Conservation (phyloP, 1,139 yeast genomes). For the Geotrichum fermentans region DNA sequence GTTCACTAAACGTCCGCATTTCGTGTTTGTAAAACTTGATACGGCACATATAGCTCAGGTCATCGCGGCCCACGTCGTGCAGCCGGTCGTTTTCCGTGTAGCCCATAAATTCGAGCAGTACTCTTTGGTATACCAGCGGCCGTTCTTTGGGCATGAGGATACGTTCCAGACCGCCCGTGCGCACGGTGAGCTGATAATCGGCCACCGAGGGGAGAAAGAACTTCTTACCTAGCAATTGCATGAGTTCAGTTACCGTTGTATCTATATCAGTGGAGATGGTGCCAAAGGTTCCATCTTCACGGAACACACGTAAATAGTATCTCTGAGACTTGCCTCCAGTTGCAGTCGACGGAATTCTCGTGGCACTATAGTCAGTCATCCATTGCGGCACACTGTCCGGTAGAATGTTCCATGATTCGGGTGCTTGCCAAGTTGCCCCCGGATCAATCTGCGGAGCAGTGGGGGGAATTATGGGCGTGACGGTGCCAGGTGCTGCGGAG, state of each 20-base stretch:
- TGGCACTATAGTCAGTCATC: constrained; percentile 9
- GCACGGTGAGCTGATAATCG: constrained; percentile 74
- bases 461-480: constrained; percentile 14
- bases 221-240: constrained; percentile 65
- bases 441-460: constrained; percentile 6
- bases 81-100: constrained; percentile 71
- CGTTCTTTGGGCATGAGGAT: constrained; percentile 67
- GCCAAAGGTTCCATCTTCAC: constrained; percentile 77
- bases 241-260: constrained; percentile 70
- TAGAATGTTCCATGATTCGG: constrained; percentile 19
- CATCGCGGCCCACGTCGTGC: constrained; percentile 79
- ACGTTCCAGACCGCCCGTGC: constrained; percentile 75
- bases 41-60: constrained; percentile 77
- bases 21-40: constrained; percentile 53
- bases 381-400: constrained; percentile 16
- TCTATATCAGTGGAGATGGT: constrained; percentile 71
- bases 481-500: background rate
- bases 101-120: constrained; percentile 70
- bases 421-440: constrained; percentile 18
- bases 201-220: constrained; percentile 65
- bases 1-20: constrained; percentile 50
- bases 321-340: constrained; percentile 4
- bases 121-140: constrained; percentile 75
- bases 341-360: constrained; percentile 17
- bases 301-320: constrained; percentile 59